These are phyloP conservation scores for Ramaria rubella DNA, from an alignment of 768 basidiomycete species.

Conservation along the genomic window DNA sequence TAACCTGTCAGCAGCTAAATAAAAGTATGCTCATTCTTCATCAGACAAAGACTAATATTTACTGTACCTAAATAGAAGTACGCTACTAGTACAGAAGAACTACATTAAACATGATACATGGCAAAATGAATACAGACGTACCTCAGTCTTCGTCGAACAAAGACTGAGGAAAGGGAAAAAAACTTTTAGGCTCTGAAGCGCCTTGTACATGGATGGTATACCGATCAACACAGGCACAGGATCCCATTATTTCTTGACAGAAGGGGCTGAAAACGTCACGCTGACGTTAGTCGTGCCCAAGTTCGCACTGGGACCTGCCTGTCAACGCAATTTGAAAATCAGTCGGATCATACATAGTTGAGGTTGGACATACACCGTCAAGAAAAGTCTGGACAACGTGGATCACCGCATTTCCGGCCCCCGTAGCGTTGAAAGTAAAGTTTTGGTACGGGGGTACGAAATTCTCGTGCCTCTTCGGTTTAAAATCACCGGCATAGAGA, in stretches of 20 bases:
- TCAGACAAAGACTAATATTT: too few species aligned
- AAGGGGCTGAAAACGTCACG: not conserved
- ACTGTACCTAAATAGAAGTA: too few species aligned
- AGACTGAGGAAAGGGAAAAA: too few species aligned
- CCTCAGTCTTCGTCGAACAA: too few species aligned
- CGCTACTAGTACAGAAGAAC: too few species aligned
- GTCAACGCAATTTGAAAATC: not conserved
- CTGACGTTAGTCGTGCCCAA: not conserved
- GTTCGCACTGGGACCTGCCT: not conserved
- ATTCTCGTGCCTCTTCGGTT: not conserved
- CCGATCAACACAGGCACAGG: too few species aligned
- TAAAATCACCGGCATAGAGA: not conserved
- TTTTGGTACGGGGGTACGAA: not conserved
- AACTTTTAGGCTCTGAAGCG: too few species aligned
- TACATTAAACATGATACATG: too few species aligned
- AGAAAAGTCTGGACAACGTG: conserved; percentile 1
- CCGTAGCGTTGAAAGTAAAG: not conserved
- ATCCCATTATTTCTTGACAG: not conserved
- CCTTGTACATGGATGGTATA: too few species aligned
- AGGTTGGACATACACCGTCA: not conserved
- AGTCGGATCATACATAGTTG: not conserved
- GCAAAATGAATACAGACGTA: too few species aligned
- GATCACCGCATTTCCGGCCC: not conserved
- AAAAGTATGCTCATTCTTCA: too few species aligned
- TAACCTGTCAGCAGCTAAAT: too few species aligned